phyloP scores from a whole-genome alignment of 2,329 filamentous ascomycete species.

The Ilyonectria robusta region DNA sequence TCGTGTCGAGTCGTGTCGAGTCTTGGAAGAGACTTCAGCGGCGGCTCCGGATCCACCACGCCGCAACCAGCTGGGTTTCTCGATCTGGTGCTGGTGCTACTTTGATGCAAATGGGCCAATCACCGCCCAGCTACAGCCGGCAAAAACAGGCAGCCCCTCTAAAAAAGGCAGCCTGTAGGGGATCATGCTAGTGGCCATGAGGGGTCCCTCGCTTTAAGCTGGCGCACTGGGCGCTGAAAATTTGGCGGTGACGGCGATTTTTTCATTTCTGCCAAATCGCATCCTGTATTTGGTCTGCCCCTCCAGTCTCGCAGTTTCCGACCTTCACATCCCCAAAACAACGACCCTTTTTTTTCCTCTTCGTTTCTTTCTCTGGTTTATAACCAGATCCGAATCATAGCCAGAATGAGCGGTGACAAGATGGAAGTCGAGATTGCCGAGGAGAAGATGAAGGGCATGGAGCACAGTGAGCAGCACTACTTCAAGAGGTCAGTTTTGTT shows the following conservation, averaged over 20 bases:
- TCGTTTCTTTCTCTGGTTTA: conserved; percentile 2
- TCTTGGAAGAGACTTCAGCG: conserved; percentile 5
- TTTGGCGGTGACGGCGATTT: conserved; percentile 50
- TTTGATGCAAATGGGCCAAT: background rate
- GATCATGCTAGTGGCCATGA: conserved; percentile 15
- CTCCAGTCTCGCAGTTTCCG: conserved; percentile 19
- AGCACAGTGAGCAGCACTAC: conserved; percentile 98
- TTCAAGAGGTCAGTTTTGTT: conserved; percentile 85
- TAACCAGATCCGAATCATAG: conserved; percentile 12
- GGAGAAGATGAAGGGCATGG: conserved; percentile 78
- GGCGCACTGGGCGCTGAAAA: conserved; percentile 31
- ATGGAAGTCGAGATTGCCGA: conserved; percentile 74
- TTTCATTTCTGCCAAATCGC: conserved; percentile 51
- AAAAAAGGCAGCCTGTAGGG: background rate
- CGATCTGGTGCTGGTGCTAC: conserved; percentile 4
- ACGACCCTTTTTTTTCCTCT: conserved; percentile 5
- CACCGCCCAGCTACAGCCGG: background rate
- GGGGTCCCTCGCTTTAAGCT: conserved; percentile 2
- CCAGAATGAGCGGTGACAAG: conserved; percentile 63
- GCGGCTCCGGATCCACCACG: conserved; percentile 6
- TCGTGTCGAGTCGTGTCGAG: background rate
- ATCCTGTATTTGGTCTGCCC: conserved; percentile 34
- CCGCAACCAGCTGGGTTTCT: background rate
- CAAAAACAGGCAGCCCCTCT: background rate
- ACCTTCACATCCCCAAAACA: background rate